A percentile compares a stretch with the other conserved stretches of the same genome.
phyloP scores from a whole-genome alignment of 2,329 filamentous ascomycete species.

The Fusarium praegraminearum region DNA sequence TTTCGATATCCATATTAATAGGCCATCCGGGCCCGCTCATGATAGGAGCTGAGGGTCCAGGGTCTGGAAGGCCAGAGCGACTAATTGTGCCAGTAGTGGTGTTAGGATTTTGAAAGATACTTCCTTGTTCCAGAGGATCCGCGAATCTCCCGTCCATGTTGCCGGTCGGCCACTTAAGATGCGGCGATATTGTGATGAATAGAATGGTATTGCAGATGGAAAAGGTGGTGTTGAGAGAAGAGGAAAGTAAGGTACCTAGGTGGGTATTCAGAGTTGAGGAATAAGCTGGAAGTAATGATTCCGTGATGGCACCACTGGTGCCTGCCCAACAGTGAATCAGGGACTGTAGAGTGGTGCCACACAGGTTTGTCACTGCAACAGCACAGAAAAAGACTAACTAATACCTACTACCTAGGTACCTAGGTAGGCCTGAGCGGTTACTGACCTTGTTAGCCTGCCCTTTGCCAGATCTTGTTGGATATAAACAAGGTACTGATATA shows the following conservation, averaged over 20 bases:
- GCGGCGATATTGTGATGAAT: not conserved
- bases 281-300: not conserved
- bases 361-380: not conserved
- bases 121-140: not conserved
- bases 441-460: not conserved
- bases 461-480: not conserved
- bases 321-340: not conserved
- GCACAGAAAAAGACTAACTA: not conserved
- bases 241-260: not conserved
- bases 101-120: no score
- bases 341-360: not conserved
- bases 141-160: not conserved
- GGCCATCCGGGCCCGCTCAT: not conserved
- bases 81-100: not conserved
- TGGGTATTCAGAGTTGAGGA: not conserved
- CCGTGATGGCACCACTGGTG: not conserved
- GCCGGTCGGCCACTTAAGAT: not conserved
- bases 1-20: not conserved
- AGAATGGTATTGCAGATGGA: not conserved
- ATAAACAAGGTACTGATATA: not conserved
- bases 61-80: not conserved
- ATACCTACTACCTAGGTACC: no score
- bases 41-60: not conserved
- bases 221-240: not conserved
- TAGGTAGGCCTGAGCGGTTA: no score